Base-by-base conservation (phyloP, 1,139 yeast genomes). In the Pichia sp. region DNA sequence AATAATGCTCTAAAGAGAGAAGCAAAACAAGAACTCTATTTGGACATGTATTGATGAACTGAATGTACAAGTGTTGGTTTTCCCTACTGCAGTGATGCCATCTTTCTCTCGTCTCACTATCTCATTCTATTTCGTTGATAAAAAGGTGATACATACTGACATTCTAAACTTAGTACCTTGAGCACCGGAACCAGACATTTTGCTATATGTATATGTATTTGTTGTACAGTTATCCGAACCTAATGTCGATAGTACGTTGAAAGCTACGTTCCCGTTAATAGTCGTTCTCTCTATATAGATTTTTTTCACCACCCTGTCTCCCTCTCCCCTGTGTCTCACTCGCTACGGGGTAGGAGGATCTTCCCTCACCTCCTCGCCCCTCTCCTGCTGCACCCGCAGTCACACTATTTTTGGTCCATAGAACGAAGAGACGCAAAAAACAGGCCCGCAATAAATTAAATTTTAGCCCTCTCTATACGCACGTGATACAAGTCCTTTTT, bases 81-180 rank as follows among this genome's bases (percentile, higher is more conserved):
- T 19, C 40, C 15, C 3, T 36, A 11, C 15, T 36, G 13, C 7
- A 11, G 7, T 36, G 34, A 11, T 6, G 10, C n/a, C 40, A 13
- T 15, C 15, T 36, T 36, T 15, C 40, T 5, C 15, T 36, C n/a
- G 15, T 36, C 15, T 36, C 40, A 11, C 10, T 15, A 15, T 19
- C 29, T 44, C 26, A n/a, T 45, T n/a, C 26, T 41, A 15, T n/a
- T 19, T 32, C 30, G n/a, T 50, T 30, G 32, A 15, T 32, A 26
- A 31, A 32, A 8, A 45, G 38, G 8, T 10, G 16, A 31, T 67
- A 86, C 96, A 79, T 87, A 88, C 95, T 79, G 97, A 90, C 92
- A 92, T 89, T 84, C 97, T 90, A 88, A 87, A 93, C 84, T 93
- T 93, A 87, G 92, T 93, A 84, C 99, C 99, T 81, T 96, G 90